Evolutionary conservation across 2,329 filamentous ascomycete species (phyloP).

Genomic region (Colletotrichum chlorophyti): DNA sequence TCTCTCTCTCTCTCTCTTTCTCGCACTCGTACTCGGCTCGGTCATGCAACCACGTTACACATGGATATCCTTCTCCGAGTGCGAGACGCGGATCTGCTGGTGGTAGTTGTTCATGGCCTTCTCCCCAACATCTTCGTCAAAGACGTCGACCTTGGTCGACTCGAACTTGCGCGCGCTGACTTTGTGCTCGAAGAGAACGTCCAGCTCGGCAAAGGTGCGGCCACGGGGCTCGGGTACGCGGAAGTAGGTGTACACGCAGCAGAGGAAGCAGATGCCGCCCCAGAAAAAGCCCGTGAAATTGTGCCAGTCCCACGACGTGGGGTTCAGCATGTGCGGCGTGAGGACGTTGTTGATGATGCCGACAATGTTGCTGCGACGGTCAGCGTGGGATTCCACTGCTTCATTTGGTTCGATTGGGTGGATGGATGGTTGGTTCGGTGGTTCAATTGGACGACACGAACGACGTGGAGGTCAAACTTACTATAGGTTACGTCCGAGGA

Average conservation of each 20-base stretch:
- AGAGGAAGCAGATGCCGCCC: slow-evolving; percentile 80
- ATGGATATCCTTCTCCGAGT: slow-evolving; percentile 33
- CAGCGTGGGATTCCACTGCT: neutral
- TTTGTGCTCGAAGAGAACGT: slow-evolving; percentile 80
- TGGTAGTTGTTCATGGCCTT: slow-evolving; percentile 57
- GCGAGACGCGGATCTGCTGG: slow-evolving; percentile 42
- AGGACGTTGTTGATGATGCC: slow-evolving; percentile 82
- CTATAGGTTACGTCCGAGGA: slow-evolving; percentile 81
- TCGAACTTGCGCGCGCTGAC: slow-evolving; percentile 78
- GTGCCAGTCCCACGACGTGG: slow-evolving; percentile 83
- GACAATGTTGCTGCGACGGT: slow-evolving; percentile 70
- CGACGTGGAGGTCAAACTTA: slow-evolving; percentile 47
- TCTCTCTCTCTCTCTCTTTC: neutral
- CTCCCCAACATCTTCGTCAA: slow-evolving; percentile 54
- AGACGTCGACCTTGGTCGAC: slow-evolving; percentile 61
- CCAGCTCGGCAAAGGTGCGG: slow-evolving; percentile 84
- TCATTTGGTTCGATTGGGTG: no score
- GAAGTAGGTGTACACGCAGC: slow-evolving; percentile 83
- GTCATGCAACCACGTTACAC: slow-evolving; percentile 2
- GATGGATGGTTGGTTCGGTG: neutral
- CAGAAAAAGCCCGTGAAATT: slow-evolving; percentile 91
- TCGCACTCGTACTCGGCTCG: no score
- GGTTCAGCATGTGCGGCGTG: slow-evolving; percentile 94
- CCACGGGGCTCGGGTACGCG: slow-evolving; percentile 81
- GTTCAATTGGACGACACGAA: neutral